A percentile compares a stretch with the other conserved stretches of the same genome.
These are phyloP conservation scores for Globisporangium cylindrosporum DNA, from an alignment of 352 stramenopile genomes.

Conservation along the genomic window DNA sequence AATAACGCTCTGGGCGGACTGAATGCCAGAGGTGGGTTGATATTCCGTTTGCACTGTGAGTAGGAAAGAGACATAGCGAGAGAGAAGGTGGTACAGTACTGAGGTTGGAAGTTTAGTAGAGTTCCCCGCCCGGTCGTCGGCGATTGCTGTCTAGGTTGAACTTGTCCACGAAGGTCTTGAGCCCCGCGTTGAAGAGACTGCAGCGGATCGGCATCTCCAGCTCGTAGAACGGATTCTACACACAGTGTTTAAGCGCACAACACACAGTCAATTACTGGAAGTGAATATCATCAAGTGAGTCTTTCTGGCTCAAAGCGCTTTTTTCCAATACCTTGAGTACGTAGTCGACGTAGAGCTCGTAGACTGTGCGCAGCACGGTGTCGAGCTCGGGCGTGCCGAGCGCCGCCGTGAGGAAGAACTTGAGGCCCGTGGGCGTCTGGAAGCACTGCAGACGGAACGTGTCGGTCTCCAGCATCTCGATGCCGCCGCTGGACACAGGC, in stretches of 20 bases:
- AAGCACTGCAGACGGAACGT: slow-evolving; percentile 92
- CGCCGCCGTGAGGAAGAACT: slow-evolving; percentile 93
- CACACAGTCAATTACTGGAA: neutral
- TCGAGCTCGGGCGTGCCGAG: slow-evolving; percentile 85
- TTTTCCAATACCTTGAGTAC: slow-evolving; percentile 87
- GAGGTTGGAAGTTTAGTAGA: slow-evolving; percentile 24
- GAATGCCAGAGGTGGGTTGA: neutral
- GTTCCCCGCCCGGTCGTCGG: slow-evolving; percentile 42
- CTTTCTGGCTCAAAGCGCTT: neutral
- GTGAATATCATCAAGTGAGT: neutral
- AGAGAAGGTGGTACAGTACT: neutral
- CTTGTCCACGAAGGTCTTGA: slow-evolving; percentile 88
- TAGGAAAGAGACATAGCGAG: neutral
- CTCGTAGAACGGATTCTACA: slow-evolving; percentile 93
- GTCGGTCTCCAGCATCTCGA: slow-evolving; percentile 90
- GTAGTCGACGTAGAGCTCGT: slow-evolving; percentile 95
- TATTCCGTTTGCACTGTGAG: neutral
- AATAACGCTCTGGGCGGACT: neutral
- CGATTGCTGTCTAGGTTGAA: slow-evolving; percentile 69
- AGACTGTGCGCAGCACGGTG: slow-evolving; percentile 82
- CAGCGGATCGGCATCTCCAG: slow-evolving; percentile 95
- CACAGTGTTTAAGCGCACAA: neutral
- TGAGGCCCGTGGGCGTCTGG: slow-evolving; percentile 90
- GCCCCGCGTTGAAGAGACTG: slow-evolving; percentile 87
- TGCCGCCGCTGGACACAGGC: slow-evolving; percentile 81